These are phyloP conservation scores for Thyridium curvatum DNA, from an alignment of 2,329 filamentous ascomycete genomes.

Conservation along the genomic window DNA sequence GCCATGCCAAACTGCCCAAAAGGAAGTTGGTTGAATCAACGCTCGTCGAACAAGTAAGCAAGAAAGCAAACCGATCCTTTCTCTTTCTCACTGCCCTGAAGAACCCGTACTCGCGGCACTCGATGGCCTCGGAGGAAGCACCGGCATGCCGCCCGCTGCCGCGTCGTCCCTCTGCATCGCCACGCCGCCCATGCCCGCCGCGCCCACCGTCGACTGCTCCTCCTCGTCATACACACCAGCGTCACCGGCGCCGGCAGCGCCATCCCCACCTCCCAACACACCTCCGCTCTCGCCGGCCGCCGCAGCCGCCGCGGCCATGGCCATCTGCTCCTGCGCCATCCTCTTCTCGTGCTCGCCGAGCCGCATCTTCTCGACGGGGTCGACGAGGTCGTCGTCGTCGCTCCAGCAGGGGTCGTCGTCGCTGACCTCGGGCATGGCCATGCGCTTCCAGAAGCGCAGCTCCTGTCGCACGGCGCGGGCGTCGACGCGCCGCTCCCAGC, in stretches of 20 bases:
- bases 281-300: constrained; percentile 16
- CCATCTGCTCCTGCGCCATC: constrained; percentile 31
- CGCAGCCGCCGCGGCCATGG: constrained; percentile 9
- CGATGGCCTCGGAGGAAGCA: constrained; percentile 31
- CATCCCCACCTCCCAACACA: constrained; percentile 17
- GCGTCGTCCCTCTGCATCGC: constrained; percentile 32
- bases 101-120: constrained; percentile 33
- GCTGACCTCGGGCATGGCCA: constrained; percentile 55
- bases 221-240: constrained; percentile 11
- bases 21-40: no score
- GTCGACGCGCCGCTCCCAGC: constrained; percentile 47
- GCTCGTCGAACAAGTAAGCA: no score
- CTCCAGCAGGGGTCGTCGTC: constrained; percentile 58
- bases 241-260: constrained; percentile 8
- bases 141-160: constrained; percentile 18
- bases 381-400: constrained; percentile 59
- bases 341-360: constrained; percentile 42
- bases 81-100: constrained; percentile 15
- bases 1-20: no score
- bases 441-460: constrained; percentile 59
- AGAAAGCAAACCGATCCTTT: no score
- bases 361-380: constrained; percentile 53
- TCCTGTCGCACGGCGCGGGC: constrained; percentile 49
- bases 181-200: constrained; percentile 29
- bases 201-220: constrained; percentile 11